Base-by-base conservation (phyloP, 1,284 basidiomycete species). In the Ustilago crameri region DNA sequence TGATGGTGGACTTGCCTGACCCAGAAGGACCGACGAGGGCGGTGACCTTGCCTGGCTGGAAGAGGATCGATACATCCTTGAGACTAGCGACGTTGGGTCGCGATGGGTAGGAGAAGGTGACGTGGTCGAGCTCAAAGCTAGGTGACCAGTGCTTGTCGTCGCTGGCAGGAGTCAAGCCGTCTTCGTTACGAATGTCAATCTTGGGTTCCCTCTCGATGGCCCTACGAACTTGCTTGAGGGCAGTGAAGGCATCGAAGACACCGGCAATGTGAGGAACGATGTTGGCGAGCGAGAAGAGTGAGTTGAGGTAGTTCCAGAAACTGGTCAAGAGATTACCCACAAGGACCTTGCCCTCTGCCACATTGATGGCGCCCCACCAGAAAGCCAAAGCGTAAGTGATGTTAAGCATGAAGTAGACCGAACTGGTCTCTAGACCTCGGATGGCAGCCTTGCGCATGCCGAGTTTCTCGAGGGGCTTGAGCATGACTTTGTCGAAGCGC, bases 1-100 rank as follows among this genome's bases (percentile, higher is more conserved):
- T 83, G 32, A 85, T 82, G 10, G 86, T 87, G 0, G 84, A 85
- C 76, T 83, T 83, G 40, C 81, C 81, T 5, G 76, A 79, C 9
- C 81, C 81, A 3, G 67, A 73, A 1, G 80, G 79, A 3, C 81
- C 81, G 20, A 83, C 81, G 22, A 87, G 79, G 3, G 81, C 81
- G 3, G 81, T 83, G 20, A 83, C 76, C 52, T 81, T 77, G 26
- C 80, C 80, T 1, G 74, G 51, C 32, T 73, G 44, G 42, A 80
- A 69, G 4, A 47, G 35, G 41, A 82, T 55, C 20, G 59, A 72
- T 24, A 83, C 79, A 14, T 75, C 57, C 22, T 53, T 44, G 48
- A 83, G 70, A 34, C 74, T 78, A 18, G 74, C 71, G 7, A 62
- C 50, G 42, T 56, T 74, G 20, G 81, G 75, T 17, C 81, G 60